Conservation (phyloP, 78 protist species). For the Protostelium mycophagum region DNA sequence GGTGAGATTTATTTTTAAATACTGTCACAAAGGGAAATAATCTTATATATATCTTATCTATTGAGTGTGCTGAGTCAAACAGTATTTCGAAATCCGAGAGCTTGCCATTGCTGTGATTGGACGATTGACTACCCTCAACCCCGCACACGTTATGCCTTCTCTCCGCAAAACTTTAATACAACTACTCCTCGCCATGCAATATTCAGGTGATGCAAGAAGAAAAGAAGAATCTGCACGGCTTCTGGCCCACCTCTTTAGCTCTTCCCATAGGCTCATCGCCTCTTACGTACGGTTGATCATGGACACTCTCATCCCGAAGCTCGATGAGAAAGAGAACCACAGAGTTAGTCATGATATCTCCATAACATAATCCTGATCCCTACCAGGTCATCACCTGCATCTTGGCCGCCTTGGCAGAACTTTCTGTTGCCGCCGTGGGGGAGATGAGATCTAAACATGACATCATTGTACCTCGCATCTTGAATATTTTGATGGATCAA, state of each 20-base stretch:
- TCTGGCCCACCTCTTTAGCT: slow-evolving; percentile 43
- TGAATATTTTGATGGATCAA: slow-evolving; percentile 71
- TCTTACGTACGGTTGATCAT: slow-evolving; percentile 68
- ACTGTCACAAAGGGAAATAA: too few species aligned
- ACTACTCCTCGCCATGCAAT: slow-evolving; percentile 71
- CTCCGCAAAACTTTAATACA: slow-evolving; percentile 77
- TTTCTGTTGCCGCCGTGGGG: slow-evolving; percentile 58
- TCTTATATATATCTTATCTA: background rate
- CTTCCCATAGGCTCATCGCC: slow-evolving; percentile 44
- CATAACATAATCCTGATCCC: background rate
- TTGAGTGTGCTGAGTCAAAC: slow-evolving; percentile 49
- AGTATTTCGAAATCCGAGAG: slow-evolving; percentile 51
- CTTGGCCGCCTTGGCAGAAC: slow-evolving; percentile 64
- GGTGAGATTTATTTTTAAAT: too few species aligned
- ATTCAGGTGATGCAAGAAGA: slow-evolving; percentile 4
- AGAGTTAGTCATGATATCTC: background rate
- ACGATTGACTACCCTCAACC: slow-evolving; percentile 75
- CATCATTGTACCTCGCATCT: slow-evolving; percentile 59
- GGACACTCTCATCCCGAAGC: slow-evolving; percentile 30
- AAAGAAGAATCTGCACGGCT: slow-evolving; percentile 48
- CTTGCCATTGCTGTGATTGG: slow-evolving; percentile 64
- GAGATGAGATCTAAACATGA: slow-evolving; percentile 18
- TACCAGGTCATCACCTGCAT: slow-evolving; percentile 9
- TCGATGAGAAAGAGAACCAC: background rate
- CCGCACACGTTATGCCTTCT: slow-evolving; percentile 83